These are phyloP conservation scores for Solanum okadae DNA, from an alignment of 257 asterid genomes.

Conservation along the genomic window DNA sequence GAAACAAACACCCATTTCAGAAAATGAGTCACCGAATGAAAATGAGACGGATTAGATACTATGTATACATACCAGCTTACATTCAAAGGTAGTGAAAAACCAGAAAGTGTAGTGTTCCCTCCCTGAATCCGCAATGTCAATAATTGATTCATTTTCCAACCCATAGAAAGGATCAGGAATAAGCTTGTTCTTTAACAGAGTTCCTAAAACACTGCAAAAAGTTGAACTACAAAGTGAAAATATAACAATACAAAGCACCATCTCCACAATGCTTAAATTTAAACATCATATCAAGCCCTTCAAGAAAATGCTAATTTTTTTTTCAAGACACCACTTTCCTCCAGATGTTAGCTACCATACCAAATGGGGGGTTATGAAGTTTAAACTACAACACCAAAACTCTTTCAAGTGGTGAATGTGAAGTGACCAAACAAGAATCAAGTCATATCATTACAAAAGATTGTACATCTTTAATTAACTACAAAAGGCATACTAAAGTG, in stretches of 20 bases:
- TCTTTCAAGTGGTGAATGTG: neutral
- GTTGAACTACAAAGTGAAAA: neutral
- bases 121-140: constrained; percentile 88
- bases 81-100: constrained; percentile 73
- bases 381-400: neutral
- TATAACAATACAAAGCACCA: neutral
- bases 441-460: neutral
- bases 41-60: neutral
- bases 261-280: neutral
- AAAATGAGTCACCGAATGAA: neutral
- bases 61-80: constrained; percentile 54
- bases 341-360: neutral
- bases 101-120: constrained; percentile 92
- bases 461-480: neutral
- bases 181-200: constrained; percentile 74
- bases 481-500: neutral
- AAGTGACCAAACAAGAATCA: neutral
- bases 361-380: neutral
- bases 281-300: neutral
- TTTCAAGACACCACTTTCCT: neutral
- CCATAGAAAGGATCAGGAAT: constrained; percentile 97
- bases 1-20: neutral
- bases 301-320: neutral
- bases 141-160: constrained; percentile 66
- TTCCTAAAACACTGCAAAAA: constrained; percentile 69